Percentiles rank a stretch among this genome's conserved stretches.
phyloP scores from a whole-genome alignment of 129 eudicot genomes.

The Chrysanthemum makinoi region DNA sequence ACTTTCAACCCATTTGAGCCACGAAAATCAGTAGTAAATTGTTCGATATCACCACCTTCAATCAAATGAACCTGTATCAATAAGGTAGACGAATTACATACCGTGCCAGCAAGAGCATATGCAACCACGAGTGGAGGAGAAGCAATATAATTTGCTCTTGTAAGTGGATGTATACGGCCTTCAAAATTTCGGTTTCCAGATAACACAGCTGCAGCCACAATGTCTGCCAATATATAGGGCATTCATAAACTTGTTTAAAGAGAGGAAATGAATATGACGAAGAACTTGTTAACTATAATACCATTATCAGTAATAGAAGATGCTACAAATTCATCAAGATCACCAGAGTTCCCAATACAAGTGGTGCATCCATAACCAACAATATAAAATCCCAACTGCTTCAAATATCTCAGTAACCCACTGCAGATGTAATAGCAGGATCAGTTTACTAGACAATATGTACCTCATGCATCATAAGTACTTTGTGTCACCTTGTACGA shows the following conservation, averaged over 20 bases:
- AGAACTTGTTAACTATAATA: not conserved
- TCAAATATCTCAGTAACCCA: constrained; percentile 21
- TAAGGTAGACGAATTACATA: constrained; percentile 1
- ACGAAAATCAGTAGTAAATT: not conserved
- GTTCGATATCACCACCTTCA: not conserved
- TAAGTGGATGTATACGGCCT: constrained; percentile 33
- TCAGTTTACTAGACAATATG: not conserved
- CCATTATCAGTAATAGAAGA: constrained; percentile 32
- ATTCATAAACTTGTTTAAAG: constrained; percentile 4
- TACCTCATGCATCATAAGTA: not conserved
- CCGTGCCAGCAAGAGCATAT: constrained; percentile 35
- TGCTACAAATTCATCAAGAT: constrained; percentile 30
- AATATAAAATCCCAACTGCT: constrained; percentile 27
- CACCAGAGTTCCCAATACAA: constrained; percentile 34
- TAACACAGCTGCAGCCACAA: constrained; percentile 25
- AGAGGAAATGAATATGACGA: not conserved
- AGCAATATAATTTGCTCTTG: constrained; percentile 32
- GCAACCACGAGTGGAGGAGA: constrained; percentile 35
- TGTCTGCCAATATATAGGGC: constrained; percentile 13
- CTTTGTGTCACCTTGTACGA: not conserved
- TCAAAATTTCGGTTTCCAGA: constrained; percentile 34
- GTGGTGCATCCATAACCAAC: constrained; percentile 37
- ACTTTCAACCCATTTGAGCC: not conserved
- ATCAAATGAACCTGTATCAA: not conserved
- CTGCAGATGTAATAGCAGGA: constrained; percentile 6